These are phyloP conservation scores for Tolypocladium ophioglossoides DNA, from an alignment of 2,329 filamentous ascomycete species.

Conservation along the genomic window DNA sequence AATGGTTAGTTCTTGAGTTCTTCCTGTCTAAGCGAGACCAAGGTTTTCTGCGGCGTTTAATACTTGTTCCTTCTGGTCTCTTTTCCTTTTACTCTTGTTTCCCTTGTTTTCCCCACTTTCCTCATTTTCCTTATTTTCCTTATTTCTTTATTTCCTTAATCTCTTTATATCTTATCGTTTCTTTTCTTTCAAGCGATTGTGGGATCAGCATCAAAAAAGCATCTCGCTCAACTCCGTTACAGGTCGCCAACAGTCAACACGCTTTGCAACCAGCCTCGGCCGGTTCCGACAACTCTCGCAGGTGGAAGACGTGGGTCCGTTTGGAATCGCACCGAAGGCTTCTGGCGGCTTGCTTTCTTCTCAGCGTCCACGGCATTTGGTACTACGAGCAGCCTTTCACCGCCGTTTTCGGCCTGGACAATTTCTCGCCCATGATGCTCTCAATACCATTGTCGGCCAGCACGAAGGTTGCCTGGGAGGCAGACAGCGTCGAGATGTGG, in stretches of 20 bases:
- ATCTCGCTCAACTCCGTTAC: slow-evolving; percentile 19
- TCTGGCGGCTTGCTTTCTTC: slow-evolving; percentile 44
- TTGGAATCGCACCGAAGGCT: slow-evolving; percentile 42
- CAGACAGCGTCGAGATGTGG: slow-evolving; percentile 35
- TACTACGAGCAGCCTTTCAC: slow-evolving; percentile 40
- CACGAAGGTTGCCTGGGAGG: slow-evolving; percentile 38
- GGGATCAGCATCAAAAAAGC: slow-evolving; percentile 1
- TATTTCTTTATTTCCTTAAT: slow-evolving; percentile 15
- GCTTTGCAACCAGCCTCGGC: slow-evolving; percentile 12
- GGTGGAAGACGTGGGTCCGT: slow-evolving; percentile 43
- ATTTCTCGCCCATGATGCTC: slow-evolving; percentile 21
- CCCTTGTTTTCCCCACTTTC: slow-evolving; percentile 14
- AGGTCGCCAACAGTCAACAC: slow-evolving; percentile 27
- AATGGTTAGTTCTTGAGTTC: slow-evolving; percentile 34
- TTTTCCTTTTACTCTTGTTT: slow-evolving; percentile 17
- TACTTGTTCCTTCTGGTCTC: slow-evolving; percentile 12
- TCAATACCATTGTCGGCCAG: slow-evolving; percentile 35
- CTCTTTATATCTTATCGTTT: slow-evolving; percentile 14
- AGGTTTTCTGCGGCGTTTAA: slow-evolving; percentile 3
- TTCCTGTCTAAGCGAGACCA: neutral
- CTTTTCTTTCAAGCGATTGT: neutral
- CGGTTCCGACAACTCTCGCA: slow-evolving; percentile 17
- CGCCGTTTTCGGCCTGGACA: slow-evolving; percentile 23
- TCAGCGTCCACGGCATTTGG: slow-evolving; percentile 44
- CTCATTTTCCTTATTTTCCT: slow-evolving; percentile 15